A percentile compares a stretch with the other conserved stretches of the same genome.
phyloP scores from a whole-genome alignment of 2,329 filamentous ascomycete species.

The Lecanicillium sp. region DNA sequence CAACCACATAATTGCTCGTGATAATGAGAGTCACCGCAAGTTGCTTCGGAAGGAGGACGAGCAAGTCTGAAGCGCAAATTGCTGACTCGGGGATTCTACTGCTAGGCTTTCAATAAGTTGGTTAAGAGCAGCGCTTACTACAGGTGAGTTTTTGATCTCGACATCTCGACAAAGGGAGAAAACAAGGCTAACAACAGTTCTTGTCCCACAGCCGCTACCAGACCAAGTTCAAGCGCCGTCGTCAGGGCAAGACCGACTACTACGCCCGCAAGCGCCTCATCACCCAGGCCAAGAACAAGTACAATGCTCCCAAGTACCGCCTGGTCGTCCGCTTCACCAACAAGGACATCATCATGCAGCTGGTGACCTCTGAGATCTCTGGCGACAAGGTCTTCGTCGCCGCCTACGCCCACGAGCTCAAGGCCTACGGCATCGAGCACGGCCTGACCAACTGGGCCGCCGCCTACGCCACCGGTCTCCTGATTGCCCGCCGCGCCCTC shows the following conservation, averaged over 20 bases:
- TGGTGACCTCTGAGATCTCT: constrained; percentile 90
- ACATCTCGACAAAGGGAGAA: background rate
- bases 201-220: constrained; percentile 77
- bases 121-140: constrained; percentile 99
- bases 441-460: constrained; percentile 99
- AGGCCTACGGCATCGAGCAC: constrained; percentile 94
- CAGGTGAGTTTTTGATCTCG: constrained; percentile 59
- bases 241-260: constrained; percentile 98
- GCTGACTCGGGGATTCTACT: constrained; percentile 77
- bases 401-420: constrained; percentile 96
- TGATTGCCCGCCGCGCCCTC: constrained; percentile 92
- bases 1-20: constrained; percentile 24
- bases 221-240: constrained; percentile 99
- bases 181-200: constrained; percentile 18
- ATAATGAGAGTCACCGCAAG: constrained; percentile 76
- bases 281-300: constrained; percentile 99
- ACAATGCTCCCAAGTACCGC: constrained; percentile 99
- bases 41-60: constrained; percentile 78
- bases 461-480: constrained; percentile 92
- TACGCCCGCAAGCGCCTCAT: constrained; percentile 99
- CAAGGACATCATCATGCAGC: constrained; percentile 98
- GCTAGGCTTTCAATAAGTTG: constrained; percentile 83
- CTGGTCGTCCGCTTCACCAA: constrained; percentile 99
- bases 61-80: constrained; percentile 95
- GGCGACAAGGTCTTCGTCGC: constrained; percentile 94